Percentiles rank a stretch among this genome's conserved stretches.
Conservation (phyloP, 345 rosid species). For the Xanthoceras sorbifolium region DNA sequence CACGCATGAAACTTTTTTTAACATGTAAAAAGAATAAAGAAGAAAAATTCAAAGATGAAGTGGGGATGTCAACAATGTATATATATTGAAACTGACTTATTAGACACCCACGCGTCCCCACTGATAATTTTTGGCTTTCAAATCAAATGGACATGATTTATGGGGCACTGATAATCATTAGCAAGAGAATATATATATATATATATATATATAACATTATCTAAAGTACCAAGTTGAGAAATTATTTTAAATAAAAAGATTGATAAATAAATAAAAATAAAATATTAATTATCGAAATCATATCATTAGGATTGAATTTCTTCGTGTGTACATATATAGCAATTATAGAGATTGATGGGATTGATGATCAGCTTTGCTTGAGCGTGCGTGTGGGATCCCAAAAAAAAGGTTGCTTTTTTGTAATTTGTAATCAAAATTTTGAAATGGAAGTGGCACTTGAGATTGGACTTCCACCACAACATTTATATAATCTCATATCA, state of each 20-base stretch:
- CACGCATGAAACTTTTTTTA: slow-evolving; percentile 14
- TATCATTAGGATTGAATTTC: no score
- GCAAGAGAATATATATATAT: no score
- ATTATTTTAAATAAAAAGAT: slow-evolving; percentile 14
- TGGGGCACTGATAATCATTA: slow-evolving; percentile 21
- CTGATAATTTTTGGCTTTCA: slow-evolving; percentile 11
- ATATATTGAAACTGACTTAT: background rate
- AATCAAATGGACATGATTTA: slow-evolving; percentile 1
- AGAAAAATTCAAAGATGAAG: background rate
- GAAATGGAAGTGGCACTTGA: slow-evolving; percentile 25
- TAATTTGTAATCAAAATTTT: slow-evolving; percentile 10
- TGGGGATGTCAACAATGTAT: background rate
- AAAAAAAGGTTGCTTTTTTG: slow-evolving; percentile 22
- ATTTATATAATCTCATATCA: background rate
- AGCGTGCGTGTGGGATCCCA: slow-evolving; percentile 35
- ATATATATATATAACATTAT: slow-evolving; percentile 33
- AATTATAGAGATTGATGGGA: slow-evolving; percentile 27
- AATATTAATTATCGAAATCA: no score
- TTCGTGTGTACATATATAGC: background rate
- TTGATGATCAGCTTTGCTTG: no score
- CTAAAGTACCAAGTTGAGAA: slow-evolving; percentile 28
- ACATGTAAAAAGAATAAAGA: background rate
- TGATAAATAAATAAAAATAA: background rate
- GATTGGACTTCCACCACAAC: slow-evolving; percentile 28
- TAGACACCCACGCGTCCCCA: slow-evolving; percentile 15